Conservation (phyloP, 768 basidiomycete species). For the Mycena kentingensis region DNA sequence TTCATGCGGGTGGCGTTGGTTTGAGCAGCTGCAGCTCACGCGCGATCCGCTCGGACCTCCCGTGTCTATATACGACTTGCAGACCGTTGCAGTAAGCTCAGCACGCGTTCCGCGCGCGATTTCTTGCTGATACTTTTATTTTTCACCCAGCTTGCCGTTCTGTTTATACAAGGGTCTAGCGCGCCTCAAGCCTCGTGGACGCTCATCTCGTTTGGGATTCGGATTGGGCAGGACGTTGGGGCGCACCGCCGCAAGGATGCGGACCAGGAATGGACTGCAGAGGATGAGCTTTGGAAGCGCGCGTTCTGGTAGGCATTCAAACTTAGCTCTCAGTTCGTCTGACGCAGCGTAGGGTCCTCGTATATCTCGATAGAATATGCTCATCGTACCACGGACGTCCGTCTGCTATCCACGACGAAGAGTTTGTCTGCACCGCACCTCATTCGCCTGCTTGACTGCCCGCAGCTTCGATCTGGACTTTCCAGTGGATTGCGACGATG, state of each 20-base stretch:
- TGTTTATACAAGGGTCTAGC: slow-evolving; percentile 50
- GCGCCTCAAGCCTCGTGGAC: slow-evolving; percentile 63
- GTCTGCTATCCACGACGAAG: slow-evolving; percentile 73
- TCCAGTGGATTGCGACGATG: slow-evolving; percentile 63
- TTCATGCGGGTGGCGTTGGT: slow-evolving; percentile 66
- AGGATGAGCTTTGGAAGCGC: slow-evolving; percentile 77
- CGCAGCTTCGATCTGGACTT: slow-evolving; percentile 72
- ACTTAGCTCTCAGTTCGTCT: neutral
- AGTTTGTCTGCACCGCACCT: slow-evolving; percentile 39
- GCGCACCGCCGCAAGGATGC: slow-evolving; percentile 53
- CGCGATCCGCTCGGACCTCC: slow-evolving; percentile 59
- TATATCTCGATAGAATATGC: slow-evolving; percentile 48
- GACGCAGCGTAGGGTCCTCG: slow-evolving; percentile 43
- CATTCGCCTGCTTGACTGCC: neutral
- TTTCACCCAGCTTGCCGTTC: slow-evolving; percentile 43
- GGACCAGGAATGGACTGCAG: slow-evolving; percentile 42
- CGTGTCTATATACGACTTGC: slow-evolving; percentile 71
- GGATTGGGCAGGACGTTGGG: slow-evolving; percentile 74
- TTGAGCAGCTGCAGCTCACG: slow-evolving; percentile 63
- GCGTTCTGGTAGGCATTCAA: slow-evolving; percentile 51
- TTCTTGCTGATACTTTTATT: slow-evolving; percentile 1
- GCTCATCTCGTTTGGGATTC: slow-evolving; percentile 65
- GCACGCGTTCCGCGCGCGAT: neutral
- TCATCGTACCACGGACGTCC: slow-evolving; percentile 66
- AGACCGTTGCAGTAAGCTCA: slow-evolving; percentile 59